Conservation (phyloP, 1,284 basidiomycete genomes). For the Fomitopsis palustris region DNA sequence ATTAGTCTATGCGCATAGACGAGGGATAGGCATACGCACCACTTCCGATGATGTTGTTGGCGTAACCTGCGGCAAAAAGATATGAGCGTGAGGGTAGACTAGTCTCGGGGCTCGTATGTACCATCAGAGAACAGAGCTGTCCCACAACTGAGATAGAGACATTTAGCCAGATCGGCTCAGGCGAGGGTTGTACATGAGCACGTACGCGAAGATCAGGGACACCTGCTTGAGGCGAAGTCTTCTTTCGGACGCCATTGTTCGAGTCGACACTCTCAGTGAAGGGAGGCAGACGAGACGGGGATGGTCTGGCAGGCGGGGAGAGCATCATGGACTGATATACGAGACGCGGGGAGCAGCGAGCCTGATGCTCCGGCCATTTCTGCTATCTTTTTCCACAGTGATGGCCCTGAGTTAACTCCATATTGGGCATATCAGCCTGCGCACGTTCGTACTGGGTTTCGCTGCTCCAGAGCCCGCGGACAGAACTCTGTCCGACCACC, state of each 20-base stretch:
- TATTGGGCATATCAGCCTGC: neutral
- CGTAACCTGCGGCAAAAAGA: conserved; percentile 54
- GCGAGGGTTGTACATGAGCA: conserved; percentile 13
- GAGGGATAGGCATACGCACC: conserved; percentile 41
- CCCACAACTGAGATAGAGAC: conserved; percentile 52
- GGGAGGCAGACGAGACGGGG: conserved; percentile 11
- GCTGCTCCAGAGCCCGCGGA: too few relatives aligned
- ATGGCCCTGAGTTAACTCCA: conserved; percentile 5
- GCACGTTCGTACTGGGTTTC: conserved; percentile 3
- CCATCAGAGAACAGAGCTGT: conserved; percentile 88
- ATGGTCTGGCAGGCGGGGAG: neutral
- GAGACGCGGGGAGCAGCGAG: neutral
- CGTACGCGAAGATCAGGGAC: conserved; percentile 78
- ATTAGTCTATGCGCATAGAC: neutral
- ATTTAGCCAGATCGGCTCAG: neutral
- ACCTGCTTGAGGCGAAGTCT: conserved; percentile 43
- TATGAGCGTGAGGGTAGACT: conserved; percentile 3
- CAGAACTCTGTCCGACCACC: neutral
- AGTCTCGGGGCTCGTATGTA: conserved; percentile 25
- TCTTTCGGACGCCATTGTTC: conserved; percentile 14
- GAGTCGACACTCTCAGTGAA: conserved; percentile 16
- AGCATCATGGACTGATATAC: conserved; percentile 2
- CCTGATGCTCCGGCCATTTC: conserved; percentile 3
- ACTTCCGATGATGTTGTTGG: conserved; percentile 74
- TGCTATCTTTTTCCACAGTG: conserved; percentile 4